Evolutionary conservation across 2,329 filamentous ascomycete species (phyloP).

Genomic region (Fusarium gaditjirri): DNA sequence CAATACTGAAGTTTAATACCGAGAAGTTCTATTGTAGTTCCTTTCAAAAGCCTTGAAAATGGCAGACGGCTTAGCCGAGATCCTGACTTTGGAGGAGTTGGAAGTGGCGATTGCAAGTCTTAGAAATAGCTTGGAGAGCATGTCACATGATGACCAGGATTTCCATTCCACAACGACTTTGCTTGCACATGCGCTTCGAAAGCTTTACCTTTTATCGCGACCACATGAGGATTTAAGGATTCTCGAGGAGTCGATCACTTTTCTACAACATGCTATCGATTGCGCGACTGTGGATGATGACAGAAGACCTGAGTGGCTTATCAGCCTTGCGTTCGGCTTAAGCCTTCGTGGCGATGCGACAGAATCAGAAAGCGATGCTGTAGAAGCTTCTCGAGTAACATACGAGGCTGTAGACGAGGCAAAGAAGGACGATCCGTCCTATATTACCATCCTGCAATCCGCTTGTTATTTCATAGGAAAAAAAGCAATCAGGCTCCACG

Average conservation of each 20-base stretch:
- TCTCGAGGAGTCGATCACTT: background rate
- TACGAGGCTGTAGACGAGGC: background rate
- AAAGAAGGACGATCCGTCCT: background rate
- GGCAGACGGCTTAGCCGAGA: background rate
- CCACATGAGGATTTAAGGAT: fast-evolving
- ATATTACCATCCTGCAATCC: background rate
- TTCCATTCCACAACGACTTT: background rate
- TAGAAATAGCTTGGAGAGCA: background rate
- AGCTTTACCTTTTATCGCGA: background rate
- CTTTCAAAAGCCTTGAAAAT: background rate
- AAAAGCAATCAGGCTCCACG: background rate
- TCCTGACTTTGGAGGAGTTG: background rate
- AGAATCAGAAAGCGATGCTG: background rate
- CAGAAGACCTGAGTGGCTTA: background rate
- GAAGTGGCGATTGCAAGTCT: background rate
- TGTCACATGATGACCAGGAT: fast-evolving
- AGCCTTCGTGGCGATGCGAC: background rate
- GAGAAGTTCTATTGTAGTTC: background rate
- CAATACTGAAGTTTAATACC: too few species aligned
- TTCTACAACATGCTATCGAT: background rate
- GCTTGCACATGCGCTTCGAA: background rate
- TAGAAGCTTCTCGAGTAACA: background rate
- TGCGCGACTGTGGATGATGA: fast-evolving
- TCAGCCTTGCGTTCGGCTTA: background rate
- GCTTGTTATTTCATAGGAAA: background rate